Evolutionary conservation across 2,329 filamentous ascomycete genomes (phyloP).

Genomic region (Penicillium sumatraense): DNA sequence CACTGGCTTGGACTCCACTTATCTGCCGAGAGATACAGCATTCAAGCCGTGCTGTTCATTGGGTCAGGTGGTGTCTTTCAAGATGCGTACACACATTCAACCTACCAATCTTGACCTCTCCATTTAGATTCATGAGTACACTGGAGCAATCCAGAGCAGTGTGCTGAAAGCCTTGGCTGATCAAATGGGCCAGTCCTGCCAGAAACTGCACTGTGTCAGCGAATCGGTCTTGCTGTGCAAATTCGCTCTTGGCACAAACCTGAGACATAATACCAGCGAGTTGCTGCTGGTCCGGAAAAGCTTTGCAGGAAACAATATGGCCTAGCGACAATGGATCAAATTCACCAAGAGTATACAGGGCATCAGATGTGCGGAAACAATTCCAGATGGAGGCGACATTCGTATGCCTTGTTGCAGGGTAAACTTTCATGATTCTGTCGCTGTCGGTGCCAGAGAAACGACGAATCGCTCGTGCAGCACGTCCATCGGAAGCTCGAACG

Average conservation of each 20-base stretch:
- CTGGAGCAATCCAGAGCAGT: constrained; percentile 27
- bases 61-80: too few species aligned
- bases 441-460: too few species aligned
- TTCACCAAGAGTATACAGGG: constrained; percentile 15
- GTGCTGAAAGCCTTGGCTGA: constrained; percentile 17
- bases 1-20: too few species aligned
- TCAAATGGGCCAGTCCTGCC: constrained; percentile 17
- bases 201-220: too few species aligned
- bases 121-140: constrained; percentile 25
- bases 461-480: too few species aligned
- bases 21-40: too few species aligned
- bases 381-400: constrained; percentile 10
- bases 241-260: constrained; percentile 17
- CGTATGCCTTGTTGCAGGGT: too few species aligned
- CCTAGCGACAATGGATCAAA: constrained; percentile 19
- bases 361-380: constrained; percentile 10
- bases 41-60: too few species aligned
- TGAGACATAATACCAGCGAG: constrained; percentile 23
- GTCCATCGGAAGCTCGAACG: too few species aligned
- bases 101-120: constrained; percentile 18
- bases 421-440: too few species aligned
- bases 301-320: constrained; percentile 19
- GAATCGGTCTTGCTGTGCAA: background rate
- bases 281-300: constrained; percentile 20
- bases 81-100: background rate